phyloP scores from a whole-genome alignment of 371 early-diverging fungal species.

The Coelomomyces lativittatus region DNA sequence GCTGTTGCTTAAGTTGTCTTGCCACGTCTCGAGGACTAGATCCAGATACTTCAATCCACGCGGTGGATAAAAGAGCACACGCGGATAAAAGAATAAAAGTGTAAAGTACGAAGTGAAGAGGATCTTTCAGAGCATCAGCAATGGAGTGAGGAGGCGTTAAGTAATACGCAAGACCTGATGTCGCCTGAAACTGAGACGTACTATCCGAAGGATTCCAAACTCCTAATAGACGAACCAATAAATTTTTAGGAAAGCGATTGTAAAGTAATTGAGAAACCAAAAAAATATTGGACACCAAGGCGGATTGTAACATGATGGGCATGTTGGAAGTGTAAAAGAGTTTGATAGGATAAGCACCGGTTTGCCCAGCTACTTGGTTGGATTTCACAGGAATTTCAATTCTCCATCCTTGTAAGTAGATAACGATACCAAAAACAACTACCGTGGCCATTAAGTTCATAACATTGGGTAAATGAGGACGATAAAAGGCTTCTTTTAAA shows the following conservation, averaged over 20 bases:
- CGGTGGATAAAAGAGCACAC: slow-evolving; percentile 90
- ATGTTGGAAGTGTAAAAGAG: slow-evolving; percentile 99
- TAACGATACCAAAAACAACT: slow-evolving; percentile 81
- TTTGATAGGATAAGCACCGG: slow-evolving; percentile 94
- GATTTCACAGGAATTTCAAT: slow-evolving; percentile 98
- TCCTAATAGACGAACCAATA: slow-evolving; percentile 84
- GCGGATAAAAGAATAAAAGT: slow-evolving; percentile 73
- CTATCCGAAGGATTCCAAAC: slow-evolving; percentile 90
- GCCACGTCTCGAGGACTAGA: slow-evolving; percentile 96
- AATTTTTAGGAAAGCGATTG: slow-evolving; percentile 82
- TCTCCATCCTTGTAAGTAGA: slow-evolving; percentile 98
- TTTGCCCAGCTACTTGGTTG: slow-evolving; percentile 85
- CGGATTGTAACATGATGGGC: slow-evolving; percentile 99
- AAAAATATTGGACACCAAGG: slow-evolving; percentile 85
- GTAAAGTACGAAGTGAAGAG: slow-evolving; percentile 91
- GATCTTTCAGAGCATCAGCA: slow-evolving; percentile 63
- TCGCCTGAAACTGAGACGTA: slow-evolving; percentile 70
- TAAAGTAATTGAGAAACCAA: slow-evolving; percentile 91
- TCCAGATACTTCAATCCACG: slow-evolving; percentile 96
- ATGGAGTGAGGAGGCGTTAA: slow-evolving; percentile 87
- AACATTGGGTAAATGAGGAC: slow-evolving; percentile 89
- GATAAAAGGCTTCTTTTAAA: slow-evolving; percentile 94
- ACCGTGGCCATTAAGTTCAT: slow-evolving; percentile 81
- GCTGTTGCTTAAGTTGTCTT: slow-evolving; percentile 89
- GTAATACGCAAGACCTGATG: slow-evolving; percentile 92